Evolutionary conservation across 2,329 filamentous ascomycete species (phyloP), one percentile per base, ranked within the genome.

Genomic region (Setomelanomma holmii): DNA sequence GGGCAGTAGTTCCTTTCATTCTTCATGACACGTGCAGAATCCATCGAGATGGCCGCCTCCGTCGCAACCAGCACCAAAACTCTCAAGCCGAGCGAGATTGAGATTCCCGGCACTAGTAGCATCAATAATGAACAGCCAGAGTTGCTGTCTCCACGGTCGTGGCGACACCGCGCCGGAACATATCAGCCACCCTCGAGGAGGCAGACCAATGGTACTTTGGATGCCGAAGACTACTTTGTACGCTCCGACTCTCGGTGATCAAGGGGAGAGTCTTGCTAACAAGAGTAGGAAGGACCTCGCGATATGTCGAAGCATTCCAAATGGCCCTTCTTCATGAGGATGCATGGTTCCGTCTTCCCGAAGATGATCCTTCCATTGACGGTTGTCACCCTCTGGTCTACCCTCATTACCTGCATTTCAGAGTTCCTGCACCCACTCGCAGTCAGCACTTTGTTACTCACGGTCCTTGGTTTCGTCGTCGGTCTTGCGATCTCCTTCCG

Each of bases 391-490:
- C 65, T 64, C 12, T 92, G 89, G 89, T 80, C 88, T 1, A 87
- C 87, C 1, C 71, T 81, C 30, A 85, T 92, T 55, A 89, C 86
- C 11, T 73, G 76, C 47, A 52, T 76, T 21, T 73, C 60, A 11
- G 63, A 78, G 49, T 76, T 76, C 42, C 75, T 82, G 11, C 71
- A 80, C 55, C 45, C 66, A 17, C 68, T 87, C 16, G 82, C 81
- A 40, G 85, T 92, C 57, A 82, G 83, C 68, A 85, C 81, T n/a
- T 81, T 91, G 24, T 79, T 92, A 17, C 80, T 93, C 46, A 92
- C 89, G 1, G 86, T 93, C 45, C 83, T 89, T 39, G 89, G 89
- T 87, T 92, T 93, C 77, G 87, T 93, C 53, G 89, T 93, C 71
- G 87, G 87, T 83, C 77, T 93, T 53, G 84, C 87, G n/a, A 81